Conservation (phyloP, 2,329 filamentous ascomycete genomes). For the Hirsutella rhossiliensis region DNA sequence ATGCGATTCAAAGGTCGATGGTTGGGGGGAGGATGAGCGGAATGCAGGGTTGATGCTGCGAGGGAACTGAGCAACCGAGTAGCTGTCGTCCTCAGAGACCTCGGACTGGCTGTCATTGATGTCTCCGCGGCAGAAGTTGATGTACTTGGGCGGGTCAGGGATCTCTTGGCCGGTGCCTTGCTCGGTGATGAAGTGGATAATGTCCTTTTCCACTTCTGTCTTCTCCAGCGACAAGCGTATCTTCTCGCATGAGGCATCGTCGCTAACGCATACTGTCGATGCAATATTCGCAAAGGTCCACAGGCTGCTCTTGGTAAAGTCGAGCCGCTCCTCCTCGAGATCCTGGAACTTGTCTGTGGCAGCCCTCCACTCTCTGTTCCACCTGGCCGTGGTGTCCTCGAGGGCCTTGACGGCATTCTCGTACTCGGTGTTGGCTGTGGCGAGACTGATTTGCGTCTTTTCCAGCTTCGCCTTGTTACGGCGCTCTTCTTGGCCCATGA, state of each 20-base stretch:
- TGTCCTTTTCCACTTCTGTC: constrained; percentile 96
- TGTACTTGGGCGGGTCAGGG: constrained; percentile 91
- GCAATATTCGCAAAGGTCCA: constrained; percentile 98
- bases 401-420: constrained; percentile 85
- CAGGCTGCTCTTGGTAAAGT: constrained; percentile 94
- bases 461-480: constrained; percentile 98
- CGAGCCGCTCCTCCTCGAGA: constrained; percentile 88
- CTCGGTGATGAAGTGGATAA: constrained; percentile 76
- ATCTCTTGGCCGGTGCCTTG: constrained; percentile 92
- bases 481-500: constrained; percentile 97
- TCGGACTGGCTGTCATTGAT: constrained; percentile 71
- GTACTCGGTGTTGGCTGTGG: constrained; percentile 84
- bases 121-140: constrained; percentile 95
- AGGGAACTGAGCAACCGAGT: constrained; percentile 92
- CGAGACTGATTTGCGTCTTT: constrained; percentile 94
- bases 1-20: constrained; percentile 84
- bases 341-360: constrained; percentile 99
- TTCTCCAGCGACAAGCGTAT: constrained; percentile 85
- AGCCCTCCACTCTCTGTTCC: constrained; percentile 98
- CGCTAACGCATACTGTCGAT: constrained; percentile 94
- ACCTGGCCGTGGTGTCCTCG: constrained; percentile 87
- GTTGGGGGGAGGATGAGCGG: constrained; percentile 89
- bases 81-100: constrained; percentile 73
- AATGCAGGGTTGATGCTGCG: constrained; percentile 92
- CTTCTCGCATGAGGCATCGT: constrained; percentile 94